Base-by-base conservation (phyloP, 2,329 filamentous ascomycete genomes). In the Aspergillus carbonarius region DNA sequence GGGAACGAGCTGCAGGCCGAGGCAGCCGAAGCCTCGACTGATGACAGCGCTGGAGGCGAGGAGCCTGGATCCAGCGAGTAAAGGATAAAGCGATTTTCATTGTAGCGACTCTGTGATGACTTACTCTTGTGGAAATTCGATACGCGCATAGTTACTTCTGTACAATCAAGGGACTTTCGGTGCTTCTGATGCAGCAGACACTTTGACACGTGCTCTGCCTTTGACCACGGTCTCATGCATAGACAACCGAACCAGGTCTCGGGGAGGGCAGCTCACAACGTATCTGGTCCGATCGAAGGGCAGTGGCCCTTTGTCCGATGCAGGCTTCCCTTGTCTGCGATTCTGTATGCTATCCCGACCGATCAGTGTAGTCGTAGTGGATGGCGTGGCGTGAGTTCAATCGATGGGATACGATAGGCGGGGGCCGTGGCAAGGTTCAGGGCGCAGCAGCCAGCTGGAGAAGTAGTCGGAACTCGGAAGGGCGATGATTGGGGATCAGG, bases 1-100 rank as follows among this genome's bases (percentile, higher is more conserved):
- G 74, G 75, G 53, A 66, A 71, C n/a, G 56, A 68, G 53, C 30
- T 57, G 1, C 30, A 40, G 39, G 53, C 37, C 3, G 47, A 59
- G 32, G 48, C 58, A 18, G 46, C 39, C 15, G 30, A 54, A 8
- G 47, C 58, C 13, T 55, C 58, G 12, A 59, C 54, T 12, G 61
- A 37, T 27, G 57, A 23, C 17, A 60, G 54, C 20, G 47, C 58
- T 30, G 63, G 32, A 1, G 40, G 30, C 23, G 25, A 61, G 13
- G 62, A 60, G 27, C 32, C 32, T n/a, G 60, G 62, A 39, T 37
- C 60, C 35, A 62, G 59, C 50, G 59, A 63, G 40, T 63, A 61
- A 54, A 50, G 23, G 53, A 50, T 49, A 25, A 54, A 35, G 17
- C 20, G 46, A 37, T 34, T 54, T 54, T 40, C 50, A 27, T 13